Percentiles rank a stretch among this genome's conserved stretches.
These are phyloP conservation scores for Tylopilus rubrobrunneus DNA, from an alignment of 768 basidiomycete species.

Conservation along the genomic window DNA sequence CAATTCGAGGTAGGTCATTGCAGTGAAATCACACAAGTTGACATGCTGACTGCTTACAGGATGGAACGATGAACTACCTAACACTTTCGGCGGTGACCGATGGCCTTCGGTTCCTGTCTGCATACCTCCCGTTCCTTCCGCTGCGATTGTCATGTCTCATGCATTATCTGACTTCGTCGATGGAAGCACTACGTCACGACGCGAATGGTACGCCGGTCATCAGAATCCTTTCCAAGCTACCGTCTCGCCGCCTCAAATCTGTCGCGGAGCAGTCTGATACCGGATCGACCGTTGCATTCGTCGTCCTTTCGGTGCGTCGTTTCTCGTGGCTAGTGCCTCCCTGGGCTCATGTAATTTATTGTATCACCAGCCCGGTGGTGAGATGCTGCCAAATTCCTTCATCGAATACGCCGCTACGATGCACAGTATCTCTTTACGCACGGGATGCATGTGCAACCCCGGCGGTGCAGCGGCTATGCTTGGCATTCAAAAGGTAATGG, in stretches of 20 bases:
- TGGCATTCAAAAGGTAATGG: no score
- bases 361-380: slow-evolving; percentile 51
- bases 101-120: slow-evolving; percentile 72
- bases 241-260: slow-evolving; percentile 47
- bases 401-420: slow-evolving; percentile 65
- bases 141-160: slow-evolving; percentile 68
- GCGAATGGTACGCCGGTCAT: slow-evolving; percentile 56
- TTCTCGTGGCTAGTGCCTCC: not conserved
- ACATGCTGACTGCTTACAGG: slow-evolving; percentile 40
- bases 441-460: slow-evolving; percentile 87
- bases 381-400: slow-evolving; percentile 68
- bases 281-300: slow-evolving; percentile 60
- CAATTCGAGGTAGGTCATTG: slow-evolving; percentile 63
- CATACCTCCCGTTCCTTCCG: slow-evolving; percentile 77
- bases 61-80: slow-evolving; percentile 83
- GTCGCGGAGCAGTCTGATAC: slow-evolving; percentile 65
- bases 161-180: slow-evolving; percentile 55
- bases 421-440: slow-evolving; percentile 68
- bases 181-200: slow-evolving; percentile 59
- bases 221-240: slow-evolving; percentile 62
- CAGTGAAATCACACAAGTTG: not conserved
- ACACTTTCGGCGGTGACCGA: slow-evolving; percentile 71
- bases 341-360: not conserved
- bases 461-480: slow-evolving; percentile 63
- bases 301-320: slow-evolving; percentile 58